phyloP scores from a whole-genome alignment of 257 asterid species.

The Solanum sejunctum region DNA sequence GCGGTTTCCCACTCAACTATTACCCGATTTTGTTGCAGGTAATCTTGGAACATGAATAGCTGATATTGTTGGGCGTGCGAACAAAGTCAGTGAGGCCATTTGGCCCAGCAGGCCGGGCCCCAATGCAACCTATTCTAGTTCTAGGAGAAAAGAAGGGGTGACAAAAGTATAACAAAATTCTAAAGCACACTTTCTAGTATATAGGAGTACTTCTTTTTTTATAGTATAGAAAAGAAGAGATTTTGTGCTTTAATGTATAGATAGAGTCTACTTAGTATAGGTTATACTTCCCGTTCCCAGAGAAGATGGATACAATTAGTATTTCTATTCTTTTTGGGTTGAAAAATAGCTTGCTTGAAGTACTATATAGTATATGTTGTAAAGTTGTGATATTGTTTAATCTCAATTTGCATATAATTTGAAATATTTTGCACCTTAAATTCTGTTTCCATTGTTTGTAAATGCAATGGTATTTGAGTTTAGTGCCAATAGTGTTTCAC shows the following conservation, averaged over 20 bases:
- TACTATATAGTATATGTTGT: neutral
- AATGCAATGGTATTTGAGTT: neutral
- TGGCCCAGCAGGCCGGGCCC: neutral
- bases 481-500: neutral
- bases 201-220: neutral
- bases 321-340: neutral
- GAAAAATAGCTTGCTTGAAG: neutral
- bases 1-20: conserved; percentile 35
- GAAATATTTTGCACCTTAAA: neutral
- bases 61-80: too few relatives aligned
- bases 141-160: neutral
- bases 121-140: neutral
- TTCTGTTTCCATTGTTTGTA: neutral
- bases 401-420: neutral
- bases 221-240: neutral
- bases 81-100: neutral
- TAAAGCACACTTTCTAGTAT: neutral
- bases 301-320: neutral
- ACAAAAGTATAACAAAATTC: neutral
- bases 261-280: neutral
- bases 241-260: neutral
- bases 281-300: neutral
- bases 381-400: neutral
- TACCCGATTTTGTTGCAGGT: conserved; percentile 54
- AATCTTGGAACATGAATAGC: neutral